Conservation (phyloP, 768 basidiomycete genomes). For the Kwoniella pini region DNA sequence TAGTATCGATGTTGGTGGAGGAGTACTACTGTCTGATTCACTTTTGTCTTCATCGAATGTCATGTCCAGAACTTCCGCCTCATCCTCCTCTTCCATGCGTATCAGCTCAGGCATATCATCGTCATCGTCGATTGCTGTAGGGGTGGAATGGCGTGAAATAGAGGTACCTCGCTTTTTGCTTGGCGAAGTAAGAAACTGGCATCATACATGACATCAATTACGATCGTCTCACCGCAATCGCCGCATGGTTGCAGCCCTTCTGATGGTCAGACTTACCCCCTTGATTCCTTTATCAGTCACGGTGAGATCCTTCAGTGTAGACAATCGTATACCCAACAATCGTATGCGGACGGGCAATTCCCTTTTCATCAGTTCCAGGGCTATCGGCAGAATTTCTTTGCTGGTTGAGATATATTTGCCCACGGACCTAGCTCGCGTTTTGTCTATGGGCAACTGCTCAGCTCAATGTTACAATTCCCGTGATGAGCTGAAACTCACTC, state of each 20-base stretch:
- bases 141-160: constrained; percentile 5
- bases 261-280: constrained; percentile 64
- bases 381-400: constrained; percentile 77
- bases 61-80: constrained; percentile 28
- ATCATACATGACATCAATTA: neutral
- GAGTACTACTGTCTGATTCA: constrained; percentile 4
- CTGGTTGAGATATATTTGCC: constrained; percentile 74
- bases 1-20: neutral
- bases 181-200: constrained; percentile 49
- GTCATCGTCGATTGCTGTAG: constrained; percentile 5
- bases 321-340: constrained; percentile 83
- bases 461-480: neutral
- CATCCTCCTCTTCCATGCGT: constrained; percentile 14
- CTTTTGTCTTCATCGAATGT: constrained; percentile 26
- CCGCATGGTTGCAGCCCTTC: too few species aligned
- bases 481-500: constrained; percentile 58
- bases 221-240: too few species aligned
- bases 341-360: constrained; percentile 79
- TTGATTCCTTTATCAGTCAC: constrained; percentile 66
- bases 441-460: constrained; percentile 61
- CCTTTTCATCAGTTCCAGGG: constrained; percentile 74
- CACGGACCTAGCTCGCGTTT: constrained; percentile 71
- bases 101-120: constrained; percentile 14
- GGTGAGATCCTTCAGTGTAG: constrained; percentile 81
- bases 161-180: constrained; percentile 55